Conservation (phyloP, 352 stramenopile genomes). For the Globisporangium sylvaticum region DNA sequence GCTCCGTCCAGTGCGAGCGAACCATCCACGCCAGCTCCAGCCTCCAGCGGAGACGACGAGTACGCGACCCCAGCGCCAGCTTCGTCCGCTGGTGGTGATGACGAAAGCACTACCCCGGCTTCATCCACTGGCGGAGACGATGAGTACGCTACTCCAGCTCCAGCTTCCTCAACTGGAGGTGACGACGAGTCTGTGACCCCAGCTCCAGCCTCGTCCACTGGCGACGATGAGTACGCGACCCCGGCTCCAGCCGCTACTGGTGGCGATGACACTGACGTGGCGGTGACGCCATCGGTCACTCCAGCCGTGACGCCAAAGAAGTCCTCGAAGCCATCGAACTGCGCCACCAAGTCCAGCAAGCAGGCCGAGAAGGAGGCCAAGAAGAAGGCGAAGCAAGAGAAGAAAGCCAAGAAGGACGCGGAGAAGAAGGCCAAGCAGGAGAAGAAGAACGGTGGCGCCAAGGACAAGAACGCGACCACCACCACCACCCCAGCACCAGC, state of each 20-base stretch:
- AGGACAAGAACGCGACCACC: background rate
- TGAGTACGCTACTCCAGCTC: background rate
- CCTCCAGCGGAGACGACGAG: background rate
- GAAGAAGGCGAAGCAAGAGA: constrained; percentile 4
- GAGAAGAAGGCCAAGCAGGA: constrained; percentile 8
- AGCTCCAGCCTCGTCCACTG: constrained; percentile 1
- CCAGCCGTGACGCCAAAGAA: constrained; percentile 11
- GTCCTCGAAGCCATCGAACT: constrained; percentile 9
- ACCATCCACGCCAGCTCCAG: background rate
- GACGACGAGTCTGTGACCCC: constrained; percentile 1
- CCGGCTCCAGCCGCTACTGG: background rate
- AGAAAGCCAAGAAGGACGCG: constrained; percentile 3
- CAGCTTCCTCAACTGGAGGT: background rate
- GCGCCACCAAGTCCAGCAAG: background rate
- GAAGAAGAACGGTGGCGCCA: background rate
- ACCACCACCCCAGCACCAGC: background rate
- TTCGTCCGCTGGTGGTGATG: background rate
- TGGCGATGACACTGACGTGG: background rate
- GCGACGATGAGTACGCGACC: background rate
- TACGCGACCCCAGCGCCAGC: constrained; percentile 4
- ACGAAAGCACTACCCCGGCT: background rate
- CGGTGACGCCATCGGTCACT: background rate
- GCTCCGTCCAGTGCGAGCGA: background rate
- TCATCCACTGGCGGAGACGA: background rate
- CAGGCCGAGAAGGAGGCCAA: background rate